These are phyloP conservation scores for Paracorniculantispora psalliotae DNA, from an alignment of 2,329 filamentous ascomycete genomes.

Conservation along the genomic window DNA sequence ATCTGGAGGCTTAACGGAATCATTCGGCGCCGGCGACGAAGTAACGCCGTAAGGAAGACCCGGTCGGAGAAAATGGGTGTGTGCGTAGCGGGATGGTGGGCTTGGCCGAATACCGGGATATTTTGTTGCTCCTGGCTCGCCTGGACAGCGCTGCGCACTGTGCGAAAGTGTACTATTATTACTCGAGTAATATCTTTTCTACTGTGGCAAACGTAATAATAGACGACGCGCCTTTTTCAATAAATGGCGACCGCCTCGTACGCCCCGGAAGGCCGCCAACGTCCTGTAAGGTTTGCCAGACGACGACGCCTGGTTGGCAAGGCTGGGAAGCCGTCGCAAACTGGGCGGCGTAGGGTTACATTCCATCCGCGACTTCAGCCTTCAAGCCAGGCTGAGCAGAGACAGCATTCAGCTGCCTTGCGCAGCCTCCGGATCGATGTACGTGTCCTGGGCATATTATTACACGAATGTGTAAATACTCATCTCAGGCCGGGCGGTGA, in stretches of 20 bases:
- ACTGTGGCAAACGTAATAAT: neutral
- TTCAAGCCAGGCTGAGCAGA: constrained; percentile 9
- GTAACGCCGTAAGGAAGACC: neutral
- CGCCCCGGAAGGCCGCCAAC: neutral
- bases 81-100: neutral
- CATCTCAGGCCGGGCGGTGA: neutral
- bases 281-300: neutral
- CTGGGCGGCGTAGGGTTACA: constrained; percentile 4
- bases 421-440: neutral
- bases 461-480: neutral
- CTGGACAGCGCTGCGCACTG: neutral
- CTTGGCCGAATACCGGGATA: neutral
- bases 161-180: neutral
- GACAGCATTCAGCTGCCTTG: constrained; percentile 9
- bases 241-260: neutral
- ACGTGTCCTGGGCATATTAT: neutral
- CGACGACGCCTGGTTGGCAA: neutral
- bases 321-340: neutral
- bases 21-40: neutral
- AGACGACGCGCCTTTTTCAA: neutral
- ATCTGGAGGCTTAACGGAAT: neutral
- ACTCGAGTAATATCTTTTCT: neutral
- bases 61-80: neutral
- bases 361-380: neutral
- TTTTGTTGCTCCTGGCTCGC: neutral